Evolutionary conservation across 192 early-diverging fungal genomes (phyloP).

Genomic region (Coemansia sp.): DNA sequence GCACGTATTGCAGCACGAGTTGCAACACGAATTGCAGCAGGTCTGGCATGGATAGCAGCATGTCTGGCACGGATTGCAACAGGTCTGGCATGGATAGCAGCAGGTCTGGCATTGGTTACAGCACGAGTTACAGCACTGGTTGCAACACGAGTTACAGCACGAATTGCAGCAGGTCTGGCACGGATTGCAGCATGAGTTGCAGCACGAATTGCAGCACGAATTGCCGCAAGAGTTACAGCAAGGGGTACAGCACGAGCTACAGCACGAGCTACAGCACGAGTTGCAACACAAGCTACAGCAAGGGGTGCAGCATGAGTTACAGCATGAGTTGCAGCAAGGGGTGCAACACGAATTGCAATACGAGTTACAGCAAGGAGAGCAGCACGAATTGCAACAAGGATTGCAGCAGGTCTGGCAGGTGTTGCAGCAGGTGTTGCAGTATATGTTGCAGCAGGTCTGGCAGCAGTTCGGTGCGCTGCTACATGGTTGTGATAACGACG

Average conservation of each 20-base stretch:
- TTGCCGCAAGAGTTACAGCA: background rate
- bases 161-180: background rate
- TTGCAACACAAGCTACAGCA: background rate
- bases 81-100: background rate
- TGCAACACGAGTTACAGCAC: background rate
- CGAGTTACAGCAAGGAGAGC: background rate
- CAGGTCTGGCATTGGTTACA: no score
- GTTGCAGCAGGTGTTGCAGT: background rate
- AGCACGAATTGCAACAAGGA: background rate
- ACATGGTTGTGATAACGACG: background rate
- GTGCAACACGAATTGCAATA: background rate
- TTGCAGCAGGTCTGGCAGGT: background rate
- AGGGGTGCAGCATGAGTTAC: background rate
- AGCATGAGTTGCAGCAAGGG: background rate
- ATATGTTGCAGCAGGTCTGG: background rate
- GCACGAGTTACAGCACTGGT: no score
- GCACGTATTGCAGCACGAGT: background rate
- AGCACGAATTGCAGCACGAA: background rate
- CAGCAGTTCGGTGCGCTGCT: background rate
- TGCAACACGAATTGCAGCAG: background rate
- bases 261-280: background rate
- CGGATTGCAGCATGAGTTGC: background rate
- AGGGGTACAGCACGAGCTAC: background rate
- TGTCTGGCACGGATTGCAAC: background rate
- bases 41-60: background rate